Conservation (phyloP, 345 rosid genomes). For the Citropsis articulata region DNA sequence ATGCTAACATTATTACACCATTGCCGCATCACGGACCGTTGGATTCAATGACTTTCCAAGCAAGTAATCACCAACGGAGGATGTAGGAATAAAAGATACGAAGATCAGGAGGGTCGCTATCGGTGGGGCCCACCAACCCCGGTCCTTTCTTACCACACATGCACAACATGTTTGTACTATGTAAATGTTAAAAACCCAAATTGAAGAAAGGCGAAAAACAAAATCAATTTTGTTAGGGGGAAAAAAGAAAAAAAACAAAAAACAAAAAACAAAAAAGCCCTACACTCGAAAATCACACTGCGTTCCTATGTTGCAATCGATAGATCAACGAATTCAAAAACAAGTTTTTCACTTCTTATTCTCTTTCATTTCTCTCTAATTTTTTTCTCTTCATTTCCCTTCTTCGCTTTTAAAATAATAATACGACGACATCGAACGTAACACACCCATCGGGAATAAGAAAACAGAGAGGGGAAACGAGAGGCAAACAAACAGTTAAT, state of each 20-base stretch:
- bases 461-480: background rate
- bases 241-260: background rate
- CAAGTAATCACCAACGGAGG: too few relatives aligned
- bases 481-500: background rate
- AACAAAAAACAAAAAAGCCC: conserved; percentile 17
- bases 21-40: too few relatives aligned
- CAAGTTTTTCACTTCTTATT: background rate
- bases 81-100: too few relatives aligned
- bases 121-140: background rate
- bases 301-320: background rate
- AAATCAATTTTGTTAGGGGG: too few relatives aligned
- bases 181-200: background rate
- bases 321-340: background rate
- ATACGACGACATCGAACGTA: background rate
- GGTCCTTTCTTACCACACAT: background rate
- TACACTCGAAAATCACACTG: conserved; percentile 6
- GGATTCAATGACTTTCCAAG: too few relatives aligned
- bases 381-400: background rate
- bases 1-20: too few relatives aligned
- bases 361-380: background rate
- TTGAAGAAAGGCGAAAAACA: background rate
- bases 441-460: background rate
- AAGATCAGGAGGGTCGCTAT: too few relatives aligned
- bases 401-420: background rate
- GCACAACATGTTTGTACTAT: background rate